A percentile compares a stretch with the other conserved stretches of the same genome.
phyloP scores from a whole-genome alignment of 2,329 filamentous ascomycete genomes.

The Lachnellula hyalina region DNA sequence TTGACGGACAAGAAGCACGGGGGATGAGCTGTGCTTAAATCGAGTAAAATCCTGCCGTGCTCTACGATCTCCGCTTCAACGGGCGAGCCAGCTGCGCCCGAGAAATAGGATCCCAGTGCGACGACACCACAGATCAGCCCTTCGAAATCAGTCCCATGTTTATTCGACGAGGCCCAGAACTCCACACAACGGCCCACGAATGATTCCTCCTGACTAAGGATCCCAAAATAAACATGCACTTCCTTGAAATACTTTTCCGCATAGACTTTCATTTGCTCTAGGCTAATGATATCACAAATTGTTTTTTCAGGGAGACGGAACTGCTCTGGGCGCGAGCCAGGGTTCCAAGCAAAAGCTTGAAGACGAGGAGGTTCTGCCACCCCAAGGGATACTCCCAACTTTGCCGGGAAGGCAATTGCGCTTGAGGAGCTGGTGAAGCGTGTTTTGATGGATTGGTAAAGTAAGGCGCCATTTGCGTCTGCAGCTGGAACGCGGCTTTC shows the following conservation, averaged over 20 bases:
- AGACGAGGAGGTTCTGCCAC: slow-evolving; percentile 31
- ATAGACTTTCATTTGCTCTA: slow-evolving; percentile 24
- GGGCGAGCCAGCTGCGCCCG: slow-evolving; percentile 11
- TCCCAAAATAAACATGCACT: slow-evolving; percentile 31
- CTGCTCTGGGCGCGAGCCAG: slow-evolving; percentile 30
- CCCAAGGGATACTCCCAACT: slow-evolving; percentile 30
- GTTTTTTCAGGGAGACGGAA: slow-evolving; percentile 12
- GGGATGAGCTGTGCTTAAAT: slow-evolving; percentile 13
- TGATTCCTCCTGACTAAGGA: slow-evolving; percentile 29
- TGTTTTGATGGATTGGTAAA: slow-evolving; percentile 10
- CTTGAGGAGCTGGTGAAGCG: slow-evolving; percentile 27
- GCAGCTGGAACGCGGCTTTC: slow-evolving; percentile 5
- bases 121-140: slow-evolving; percentile 31
- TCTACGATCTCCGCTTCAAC: slow-evolving; percentile 26
- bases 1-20: slow-evolving; percentile 14
- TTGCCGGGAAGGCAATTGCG: slow-evolving; percentile 31
- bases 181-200: slow-evolving; percentile 19
- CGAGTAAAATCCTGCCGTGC: slow-evolving; percentile 22
- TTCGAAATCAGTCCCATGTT: slow-evolving; percentile 30
- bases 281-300: slow-evolving; percentile 25
- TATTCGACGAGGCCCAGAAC: slow-evolving; percentile 28
- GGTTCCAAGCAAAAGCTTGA: slow-evolving; percentile 35
- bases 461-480: background rate
- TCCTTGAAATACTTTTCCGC: slow-evolving; percentile 29
- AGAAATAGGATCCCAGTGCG: slow-evolving; percentile 32